phyloP scores from a whole-genome alignment of 73 alveolate genomes.

The Stentor coeruleus region DNA sequence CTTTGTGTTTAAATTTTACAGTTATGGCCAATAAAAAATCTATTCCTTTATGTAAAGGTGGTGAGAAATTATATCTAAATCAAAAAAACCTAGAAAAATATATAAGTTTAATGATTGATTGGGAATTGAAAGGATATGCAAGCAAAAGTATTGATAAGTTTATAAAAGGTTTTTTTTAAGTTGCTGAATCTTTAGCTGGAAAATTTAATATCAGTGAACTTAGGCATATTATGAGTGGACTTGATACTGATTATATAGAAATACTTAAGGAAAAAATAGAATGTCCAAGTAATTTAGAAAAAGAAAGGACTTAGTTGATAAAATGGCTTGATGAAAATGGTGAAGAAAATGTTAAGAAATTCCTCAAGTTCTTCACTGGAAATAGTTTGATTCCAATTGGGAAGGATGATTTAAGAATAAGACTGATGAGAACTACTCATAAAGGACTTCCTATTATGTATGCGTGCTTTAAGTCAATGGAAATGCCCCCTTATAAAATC shows the following conservation, averaged over 20 bases:
- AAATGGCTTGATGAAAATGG: background rate
- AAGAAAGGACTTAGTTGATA: background rate
- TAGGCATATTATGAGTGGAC: background rate
- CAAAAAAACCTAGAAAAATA: background rate
- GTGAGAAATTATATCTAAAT: background rate
- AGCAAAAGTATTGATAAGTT: background rate
- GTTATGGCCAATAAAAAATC: background rate
- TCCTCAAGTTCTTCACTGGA: background rate
- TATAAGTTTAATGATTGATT: too few relatives aligned
- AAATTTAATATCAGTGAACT: background rate
- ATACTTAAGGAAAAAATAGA: background rate
- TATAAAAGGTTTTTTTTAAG: background rate
- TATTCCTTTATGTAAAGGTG: background rate
- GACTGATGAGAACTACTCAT: too few relatives aligned
- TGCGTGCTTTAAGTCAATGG: background rate
- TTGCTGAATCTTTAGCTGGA: background rate
- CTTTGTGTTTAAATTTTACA: background rate
- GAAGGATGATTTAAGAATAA: background rate
- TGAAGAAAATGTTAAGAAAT: background rate
- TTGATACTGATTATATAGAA: background rate
- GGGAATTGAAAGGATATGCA: constrained; percentile 5
- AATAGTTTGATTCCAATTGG: background rate
- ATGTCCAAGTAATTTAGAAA: background rate
- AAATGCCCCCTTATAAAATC: background rate
- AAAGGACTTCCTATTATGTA: background rate